phyloP scores from a whole-genome alignment of 192 early-diverging fungal genomes.

The Cladochytrium replicatum region DNA sequence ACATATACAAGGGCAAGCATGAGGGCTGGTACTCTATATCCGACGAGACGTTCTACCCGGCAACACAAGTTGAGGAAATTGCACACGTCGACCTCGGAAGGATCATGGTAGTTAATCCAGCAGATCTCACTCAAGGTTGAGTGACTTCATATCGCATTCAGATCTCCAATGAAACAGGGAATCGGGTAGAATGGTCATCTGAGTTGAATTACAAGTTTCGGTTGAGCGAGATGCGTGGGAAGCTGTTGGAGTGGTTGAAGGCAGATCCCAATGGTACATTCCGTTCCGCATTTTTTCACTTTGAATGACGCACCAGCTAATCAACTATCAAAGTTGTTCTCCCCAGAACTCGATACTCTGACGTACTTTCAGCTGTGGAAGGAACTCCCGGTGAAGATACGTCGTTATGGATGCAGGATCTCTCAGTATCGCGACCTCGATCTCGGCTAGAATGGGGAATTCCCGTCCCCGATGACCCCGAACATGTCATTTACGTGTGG shows the following conservation, averaged over 20 bases:
- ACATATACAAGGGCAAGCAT: conserved; percentile 85
- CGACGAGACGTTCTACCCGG: conserved; percentile 85
- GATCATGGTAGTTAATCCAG: conserved; percentile 23
- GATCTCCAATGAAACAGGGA: conserved; percentile 74
- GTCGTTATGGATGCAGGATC: conserved; percentile 57
- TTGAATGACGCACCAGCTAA: background rate
- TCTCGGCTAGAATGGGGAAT: conserved; percentile 83
- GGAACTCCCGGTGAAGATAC: conserved; percentile 18
- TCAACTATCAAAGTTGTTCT: conserved; percentile 41
- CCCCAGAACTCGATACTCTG: conserved; percentile 51
- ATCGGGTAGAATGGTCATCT: conserved; percentile 74
- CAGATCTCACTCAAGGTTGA: conserved; percentile 2
- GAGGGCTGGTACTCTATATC: conserved; percentile 94
- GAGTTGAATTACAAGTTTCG: conserved; percentile 95
- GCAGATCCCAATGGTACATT: conserved; percentile 44
- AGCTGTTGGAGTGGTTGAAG: conserved; percentile 61
- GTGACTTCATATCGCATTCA: conserved; percentile 1
- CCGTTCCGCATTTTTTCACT: background rate
- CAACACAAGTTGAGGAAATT: conserved; percentile 59
- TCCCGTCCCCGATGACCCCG: conserved; percentile 72
- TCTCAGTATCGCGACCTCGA: conserved; percentile 77
- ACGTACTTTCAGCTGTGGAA: conserved; percentile 53
- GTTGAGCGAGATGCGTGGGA: conserved; percentile 51
- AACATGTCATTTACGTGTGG: conserved; percentile 96
- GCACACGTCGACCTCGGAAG: conserved; percentile 37